Percentiles rank a stretch among this genome's conserved stretches.
phyloP scores from a whole-genome alignment of 441 rosid species.

The Cnidoscolus chayamansa region DNA sequence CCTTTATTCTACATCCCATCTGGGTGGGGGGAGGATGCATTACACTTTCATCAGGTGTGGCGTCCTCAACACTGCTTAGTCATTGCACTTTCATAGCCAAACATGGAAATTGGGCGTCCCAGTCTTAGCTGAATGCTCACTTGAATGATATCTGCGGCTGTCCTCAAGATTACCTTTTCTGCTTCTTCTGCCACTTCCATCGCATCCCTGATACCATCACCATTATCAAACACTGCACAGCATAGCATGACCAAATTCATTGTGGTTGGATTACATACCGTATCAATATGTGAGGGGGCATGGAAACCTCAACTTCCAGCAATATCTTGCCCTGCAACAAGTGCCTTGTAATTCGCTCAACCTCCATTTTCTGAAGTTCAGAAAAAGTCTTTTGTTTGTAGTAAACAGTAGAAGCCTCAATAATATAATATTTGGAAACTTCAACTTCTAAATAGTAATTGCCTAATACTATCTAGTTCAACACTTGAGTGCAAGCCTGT shows the following conservation, averaged over 20 bases:
- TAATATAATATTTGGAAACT: conserved; percentile 6
- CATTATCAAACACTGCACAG: neutral
- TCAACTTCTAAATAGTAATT: too few relatives aligned
- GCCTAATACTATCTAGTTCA: neutral
- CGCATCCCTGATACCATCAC: conserved; percentile 51
- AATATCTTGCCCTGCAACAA: conserved; percentile 59
- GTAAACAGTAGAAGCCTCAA: neutral
- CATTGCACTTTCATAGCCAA: neutral
- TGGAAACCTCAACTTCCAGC: conserved; percentile 60
- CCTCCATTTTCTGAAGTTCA: conserved; percentile 54
- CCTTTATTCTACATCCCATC: too few relatives aligned
- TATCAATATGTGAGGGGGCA: conserved; percentile 54
- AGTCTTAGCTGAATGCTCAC: conserved; percentile 61
- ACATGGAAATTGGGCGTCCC: conserved; percentile 47
- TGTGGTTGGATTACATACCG: conserved; percentile 28
- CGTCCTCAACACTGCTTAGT: neutral
- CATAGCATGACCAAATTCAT: neutral
- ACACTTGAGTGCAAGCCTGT: neutral
- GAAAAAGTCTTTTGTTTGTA: neutral
- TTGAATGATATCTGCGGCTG: conserved; percentile 42
- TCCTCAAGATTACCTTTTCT: conserved; percentile 56
- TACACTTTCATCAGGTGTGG: too few relatives aligned
- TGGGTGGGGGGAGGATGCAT: too few relatives aligned
- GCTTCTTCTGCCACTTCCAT: conserved; percentile 64
- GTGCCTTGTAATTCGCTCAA: conserved; percentile 64